These are phyloP conservation scores for Xylaria sp. DNA, from an alignment of 2,329 filamentous ascomycete genomes.

Conservation along the genomic window DNA sequence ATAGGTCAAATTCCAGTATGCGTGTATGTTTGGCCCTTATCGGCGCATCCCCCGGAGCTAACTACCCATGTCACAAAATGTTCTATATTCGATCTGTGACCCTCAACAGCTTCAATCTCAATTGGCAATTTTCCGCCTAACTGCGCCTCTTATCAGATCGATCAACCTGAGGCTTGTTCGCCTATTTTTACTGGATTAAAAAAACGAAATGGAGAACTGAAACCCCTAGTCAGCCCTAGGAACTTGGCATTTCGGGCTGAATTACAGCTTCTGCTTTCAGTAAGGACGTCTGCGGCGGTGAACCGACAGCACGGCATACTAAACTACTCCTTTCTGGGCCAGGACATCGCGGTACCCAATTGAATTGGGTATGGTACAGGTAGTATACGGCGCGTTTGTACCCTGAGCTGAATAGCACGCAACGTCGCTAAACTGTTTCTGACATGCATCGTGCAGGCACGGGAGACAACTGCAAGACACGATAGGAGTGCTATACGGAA, in stretches of 20 bases:
- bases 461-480: neutral
- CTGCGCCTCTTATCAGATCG: neutral
- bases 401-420: neutral
- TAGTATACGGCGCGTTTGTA: neutral
- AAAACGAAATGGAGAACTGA: neutral
- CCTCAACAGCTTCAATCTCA: too few species aligned
- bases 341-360: neutral
- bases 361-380: neutral
- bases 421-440: neutral
- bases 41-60: too few species aligned
- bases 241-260: neutral
- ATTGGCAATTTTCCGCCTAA: too few species aligned
- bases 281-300: neutral
- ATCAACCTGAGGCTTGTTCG: neutral
- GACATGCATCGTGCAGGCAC: neutral
- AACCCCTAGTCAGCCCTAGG: conserved; percentile 4
- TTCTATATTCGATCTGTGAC: too few species aligned
- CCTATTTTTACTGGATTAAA: too few species aligned
- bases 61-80: too few species aligned
- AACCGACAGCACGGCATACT: neutral
- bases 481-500: neutral
- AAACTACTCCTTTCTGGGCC: neutral
- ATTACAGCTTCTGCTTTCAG: neutral
- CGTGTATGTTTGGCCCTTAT: too few species aligned
- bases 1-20: too few species aligned